Conservation (phyloP, 139 green algal species). For the Micromonas pusilla region DNA sequence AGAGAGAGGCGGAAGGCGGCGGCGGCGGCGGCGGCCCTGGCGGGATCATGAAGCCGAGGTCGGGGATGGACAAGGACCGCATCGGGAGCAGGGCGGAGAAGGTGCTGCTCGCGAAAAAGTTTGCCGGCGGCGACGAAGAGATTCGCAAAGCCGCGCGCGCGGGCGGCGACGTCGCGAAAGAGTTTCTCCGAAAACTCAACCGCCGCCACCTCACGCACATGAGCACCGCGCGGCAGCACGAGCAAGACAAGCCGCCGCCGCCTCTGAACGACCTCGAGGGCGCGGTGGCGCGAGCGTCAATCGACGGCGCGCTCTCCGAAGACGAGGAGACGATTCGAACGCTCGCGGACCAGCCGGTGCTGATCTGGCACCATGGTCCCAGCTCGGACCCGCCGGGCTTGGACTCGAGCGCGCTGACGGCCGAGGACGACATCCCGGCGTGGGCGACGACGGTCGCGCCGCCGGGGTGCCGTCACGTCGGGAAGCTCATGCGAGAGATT, state of each 20-base stretch:
- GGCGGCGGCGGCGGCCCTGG: background rate
- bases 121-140: background rate
- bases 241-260: background rate
- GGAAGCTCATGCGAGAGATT: background rate
- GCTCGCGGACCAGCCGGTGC: background rate
- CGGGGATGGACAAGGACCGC: no score
- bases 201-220: constrained; percentile 1
- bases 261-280: constrained; percentile 6
- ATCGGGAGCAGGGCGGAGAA: background rate
- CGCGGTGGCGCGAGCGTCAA: constrained; percentile 1
- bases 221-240: background rate
- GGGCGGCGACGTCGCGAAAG: background rate
- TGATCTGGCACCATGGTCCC: background rate
- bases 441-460: background rate
- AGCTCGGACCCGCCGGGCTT: background rate
- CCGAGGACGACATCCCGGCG: background rate
- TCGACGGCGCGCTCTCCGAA: background rate
- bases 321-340: constrained; percentile 16
- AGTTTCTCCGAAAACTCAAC: background rate
- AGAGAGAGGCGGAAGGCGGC: background rate
- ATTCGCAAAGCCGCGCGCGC: background rate
- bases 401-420: background rate
- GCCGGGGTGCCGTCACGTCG: background rate
- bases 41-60: no score
- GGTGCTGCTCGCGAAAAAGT: background rate